A percentile compares a stretch with the other conserved stretches of the same genome.
Conservation (phyloP, 2,329 filamentous ascomycete species). For the Exophiala bonariae region DNA sequence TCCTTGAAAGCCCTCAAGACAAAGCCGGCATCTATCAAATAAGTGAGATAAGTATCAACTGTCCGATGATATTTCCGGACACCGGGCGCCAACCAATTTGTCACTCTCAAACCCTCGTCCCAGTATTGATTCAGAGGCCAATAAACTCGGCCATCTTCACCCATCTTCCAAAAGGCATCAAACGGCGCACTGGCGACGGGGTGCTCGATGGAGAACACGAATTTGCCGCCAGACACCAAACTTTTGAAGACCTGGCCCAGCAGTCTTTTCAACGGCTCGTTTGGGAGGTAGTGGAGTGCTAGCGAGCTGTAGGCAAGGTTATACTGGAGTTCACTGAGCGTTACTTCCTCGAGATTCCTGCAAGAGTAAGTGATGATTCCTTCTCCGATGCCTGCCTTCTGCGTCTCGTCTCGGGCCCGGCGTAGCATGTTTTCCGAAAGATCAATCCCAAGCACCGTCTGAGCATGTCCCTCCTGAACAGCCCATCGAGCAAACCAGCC, state of each 20-base stretch:
- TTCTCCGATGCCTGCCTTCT: background rate
- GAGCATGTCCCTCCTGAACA: constrained; percentile 44
- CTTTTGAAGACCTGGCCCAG: constrained; percentile 34
- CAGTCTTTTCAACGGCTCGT: constrained; percentile 31
- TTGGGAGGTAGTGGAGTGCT: constrained; percentile 43
- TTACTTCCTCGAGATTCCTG: constrained; percentile 6
- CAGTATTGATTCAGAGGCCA: constrained; percentile 48
- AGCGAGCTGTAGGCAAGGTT: constrained; percentile 45
- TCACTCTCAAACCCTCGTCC: constrained; percentile 42
- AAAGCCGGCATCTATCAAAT: constrained; percentile 39
- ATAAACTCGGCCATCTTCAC: constrained; percentile 34
- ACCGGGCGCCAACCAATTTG: constrained; percentile 45
- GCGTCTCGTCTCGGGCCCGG: constrained; percentile 39
- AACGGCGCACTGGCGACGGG: constrained; percentile 48
- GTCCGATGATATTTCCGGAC: constrained; percentile 51
- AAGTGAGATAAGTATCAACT: constrained; percentile 41
- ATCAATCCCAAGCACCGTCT: constrained; percentile 53
- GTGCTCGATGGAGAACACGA: constrained; percentile 52
- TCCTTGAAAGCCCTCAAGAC: constrained; percentile 42
- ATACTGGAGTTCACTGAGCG: constrained; percentile 22
- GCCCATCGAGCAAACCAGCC: constrained; percentile 58
- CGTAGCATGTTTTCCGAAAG: constrained; percentile 56
- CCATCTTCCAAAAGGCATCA: constrained; percentile 32
- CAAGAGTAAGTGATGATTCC: constrained; percentile 7
- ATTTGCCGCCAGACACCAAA: constrained; percentile 36